Conservation (phyloP, 192 early-diverging fungal genomes). For the Entophlyctis luteolus region DNA sequence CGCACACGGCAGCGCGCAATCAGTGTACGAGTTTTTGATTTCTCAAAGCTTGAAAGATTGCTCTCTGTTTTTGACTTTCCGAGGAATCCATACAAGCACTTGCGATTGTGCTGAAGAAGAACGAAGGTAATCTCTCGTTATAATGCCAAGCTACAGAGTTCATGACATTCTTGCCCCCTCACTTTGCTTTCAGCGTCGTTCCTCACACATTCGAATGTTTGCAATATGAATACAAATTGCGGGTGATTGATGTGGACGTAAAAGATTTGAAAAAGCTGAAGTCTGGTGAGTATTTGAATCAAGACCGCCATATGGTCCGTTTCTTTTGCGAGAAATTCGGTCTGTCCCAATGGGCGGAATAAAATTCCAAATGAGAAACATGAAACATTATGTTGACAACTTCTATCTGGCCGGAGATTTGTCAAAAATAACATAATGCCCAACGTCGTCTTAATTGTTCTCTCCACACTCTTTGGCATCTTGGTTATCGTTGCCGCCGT, state of each 20-base stretch:
- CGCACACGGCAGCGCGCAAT: too few species aligned
- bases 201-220: background rate
- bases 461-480: slow-evolving; percentile 51
- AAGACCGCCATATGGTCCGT: too few species aligned
- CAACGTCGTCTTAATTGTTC: slow-evolving; percentile 51
- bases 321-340: too few species aligned
- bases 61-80: slow-evolving; percentile 3
- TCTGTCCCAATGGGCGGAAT: too few species aligned
- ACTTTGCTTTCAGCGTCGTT: too few species aligned
- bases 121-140: too few species aligned
- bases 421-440: slow-evolving; percentile 6
- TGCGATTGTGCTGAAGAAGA: too few species aligned
- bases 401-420: background rate
- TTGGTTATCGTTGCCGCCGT: slow-evolving; percentile 49
- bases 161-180: too few species aligned
- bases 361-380: too few species aligned
- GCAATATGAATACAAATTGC: background rate
- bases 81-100: too few species aligned
- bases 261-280: background rate
- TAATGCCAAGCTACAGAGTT: too few species aligned
- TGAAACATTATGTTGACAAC: too few species aligned
- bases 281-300: background rate
- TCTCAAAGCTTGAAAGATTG: slow-evolving; percentile 4
- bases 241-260: slow-evolving; percentile 13
- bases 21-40: background rate